These are phyloP conservation scores for Didymella keratinophila DNA, from an alignment of 2,329 filamentous ascomycete species.

Conservation along the genomic window DNA sequence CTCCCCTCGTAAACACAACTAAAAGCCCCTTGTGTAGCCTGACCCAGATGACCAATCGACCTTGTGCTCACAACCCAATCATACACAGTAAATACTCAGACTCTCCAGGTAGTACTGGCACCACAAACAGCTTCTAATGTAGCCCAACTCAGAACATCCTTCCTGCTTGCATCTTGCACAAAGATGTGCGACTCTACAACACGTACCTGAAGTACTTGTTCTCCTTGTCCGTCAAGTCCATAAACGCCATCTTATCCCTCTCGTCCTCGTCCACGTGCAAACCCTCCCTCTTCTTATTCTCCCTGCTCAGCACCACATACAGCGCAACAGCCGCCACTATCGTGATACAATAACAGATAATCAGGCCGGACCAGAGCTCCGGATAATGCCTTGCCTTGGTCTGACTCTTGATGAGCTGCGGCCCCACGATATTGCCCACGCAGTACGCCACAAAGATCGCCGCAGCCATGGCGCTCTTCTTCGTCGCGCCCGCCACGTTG, in stretches of 20 bases:
- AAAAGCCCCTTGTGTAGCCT: no score
- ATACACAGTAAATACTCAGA: neutral
- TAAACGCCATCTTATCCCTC: slow-evolving; percentile 58
- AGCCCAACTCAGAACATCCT: neutral
- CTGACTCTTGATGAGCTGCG: slow-evolving; percentile 73
- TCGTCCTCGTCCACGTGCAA: slow-evolving; percentile 66
- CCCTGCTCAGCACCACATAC: slow-evolving; percentile 64
- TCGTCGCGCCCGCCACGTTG: slow-evolving; percentile 78
- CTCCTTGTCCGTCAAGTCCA: slow-evolving; percentile 63
- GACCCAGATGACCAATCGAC: no score
- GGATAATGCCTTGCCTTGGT: slow-evolving; percentile 73
- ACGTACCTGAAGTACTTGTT: slow-evolving; percentile 67
- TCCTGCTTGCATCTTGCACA: neutral
- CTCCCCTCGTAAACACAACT: no score
- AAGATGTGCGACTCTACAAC: slow-evolving; percentile 22
- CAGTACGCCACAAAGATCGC: slow-evolving; percentile 79
- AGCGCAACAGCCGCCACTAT: slow-evolving; percentile 65
- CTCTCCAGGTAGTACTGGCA: neutral
- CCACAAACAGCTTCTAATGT: neutral
- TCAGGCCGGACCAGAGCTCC: slow-evolving; percentile 73
- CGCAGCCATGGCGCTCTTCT: slow-evolving; percentile 79
- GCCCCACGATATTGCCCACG: slow-evolving; percentile 78
- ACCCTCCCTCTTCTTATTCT: slow-evolving; percentile 58
- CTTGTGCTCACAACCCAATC: no score
- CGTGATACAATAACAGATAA: slow-evolving; percentile 69